Conservation (phyloP, 2,329 filamentous ascomycete genomes). For the Dendrostoma leiphaemia region DNA sequence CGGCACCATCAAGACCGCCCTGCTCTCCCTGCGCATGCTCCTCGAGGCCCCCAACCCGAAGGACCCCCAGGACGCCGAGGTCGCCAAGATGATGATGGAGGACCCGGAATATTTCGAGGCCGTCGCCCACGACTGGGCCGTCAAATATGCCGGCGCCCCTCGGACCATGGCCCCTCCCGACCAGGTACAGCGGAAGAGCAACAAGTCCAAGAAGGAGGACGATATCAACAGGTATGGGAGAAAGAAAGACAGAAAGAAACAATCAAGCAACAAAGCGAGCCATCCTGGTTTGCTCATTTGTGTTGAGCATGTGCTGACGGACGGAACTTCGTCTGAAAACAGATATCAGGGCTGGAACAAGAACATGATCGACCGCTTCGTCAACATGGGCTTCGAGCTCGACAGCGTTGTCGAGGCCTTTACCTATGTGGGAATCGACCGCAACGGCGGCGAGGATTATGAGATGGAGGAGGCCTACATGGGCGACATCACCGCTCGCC, state of each 20-base stretch:
- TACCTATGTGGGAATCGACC: conserved; percentile 75
- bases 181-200: conserved; percentile 47
- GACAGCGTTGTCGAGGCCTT: conserved; percentile 86
- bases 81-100: conserved; percentile 83
- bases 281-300: too few relatives aligned
- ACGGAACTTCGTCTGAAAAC: background rate
- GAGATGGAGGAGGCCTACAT: conserved; percentile 87
- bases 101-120: conserved; percentile 76
- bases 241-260: too few relatives aligned
- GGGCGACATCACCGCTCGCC: conserved; percentile 81
- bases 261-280: too few relatives aligned
- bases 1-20: conserved; percentile 90
- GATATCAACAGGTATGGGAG: conserved; percentile 49
- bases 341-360: conserved; percentile 89
- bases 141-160: conserved; percentile 77
- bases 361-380: conserved; percentile 78
- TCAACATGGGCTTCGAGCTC: conserved; percentile 87
- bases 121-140: conserved; percentile 87
- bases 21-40: conserved; percentile 89
- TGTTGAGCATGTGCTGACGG: conserved; percentile 13
- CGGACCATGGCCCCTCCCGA: conserved; percentile 32
- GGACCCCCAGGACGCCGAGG: conserved; percentile 94
- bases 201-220: conserved; percentile 50
- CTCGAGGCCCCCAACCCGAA: conserved; percentile 93
- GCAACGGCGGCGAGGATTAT: conserved; percentile 75